Evolutionary conservation across 371 early-diverging fungal genomes (phyloP).

Genomic region (Rhizopus microsporus): DNA sequence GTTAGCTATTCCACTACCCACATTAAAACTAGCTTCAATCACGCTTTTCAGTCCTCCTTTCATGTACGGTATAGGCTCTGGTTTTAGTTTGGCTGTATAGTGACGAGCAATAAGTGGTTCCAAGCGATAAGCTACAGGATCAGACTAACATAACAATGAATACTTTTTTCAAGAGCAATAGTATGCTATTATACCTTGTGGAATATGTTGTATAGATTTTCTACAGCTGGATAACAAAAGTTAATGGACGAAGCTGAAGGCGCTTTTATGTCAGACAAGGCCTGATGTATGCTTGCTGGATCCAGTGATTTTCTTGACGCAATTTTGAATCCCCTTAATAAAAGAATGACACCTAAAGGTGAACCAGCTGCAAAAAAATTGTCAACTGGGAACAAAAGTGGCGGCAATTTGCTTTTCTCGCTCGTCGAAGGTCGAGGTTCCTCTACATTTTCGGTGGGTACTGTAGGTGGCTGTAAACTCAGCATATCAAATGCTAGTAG

Average conservation of each 20-base stretch:
- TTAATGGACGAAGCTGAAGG: slow-evolving; percentile 29
- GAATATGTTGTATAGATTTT: slow-evolving; percentile 78
- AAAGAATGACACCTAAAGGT: slow-evolving; percentile 75
- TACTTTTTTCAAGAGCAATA: slow-evolving; percentile 11
- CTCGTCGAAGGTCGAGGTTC: slow-evolving; percentile 13
- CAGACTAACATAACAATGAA: slow-evolving; percentile 26
- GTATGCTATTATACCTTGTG: slow-evolving; percentile 54
- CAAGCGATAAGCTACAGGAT: slow-evolving; percentile 58
- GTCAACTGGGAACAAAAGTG: slow-evolving; percentile 50
- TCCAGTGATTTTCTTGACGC: slow-evolving; percentile 46
- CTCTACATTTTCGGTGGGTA: slow-evolving; percentile 20
- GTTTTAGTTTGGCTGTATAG: slow-evolving; percentile 45
- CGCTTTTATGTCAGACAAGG: slow-evolving; percentile 32
- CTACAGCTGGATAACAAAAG: slow-evolving; percentile 60
- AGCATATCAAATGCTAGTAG: slow-evolving; percentile 80
- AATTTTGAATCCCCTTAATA: slow-evolving; percentile 69
- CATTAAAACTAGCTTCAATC: slow-evolving; percentile 55
- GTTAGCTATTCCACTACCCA: slow-evolving; percentile 68
- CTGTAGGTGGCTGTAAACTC: slow-evolving; percentile 56
- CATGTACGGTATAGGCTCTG: slow-evolving; percentile 61
- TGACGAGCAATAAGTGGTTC: slow-evolving; percentile 57
- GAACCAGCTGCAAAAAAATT: slow-evolving; percentile 76
- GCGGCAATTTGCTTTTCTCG: slow-evolving; percentile 12
- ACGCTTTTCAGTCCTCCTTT: slow-evolving; percentile 70
- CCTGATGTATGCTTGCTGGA: slow-evolving; percentile 7